Evolutionary conservation across 2,329 filamentous ascomycete genomes (phyloP), one percentile per base, ranked within the genome.

Genomic region (Fusarium sp.): DNA sequence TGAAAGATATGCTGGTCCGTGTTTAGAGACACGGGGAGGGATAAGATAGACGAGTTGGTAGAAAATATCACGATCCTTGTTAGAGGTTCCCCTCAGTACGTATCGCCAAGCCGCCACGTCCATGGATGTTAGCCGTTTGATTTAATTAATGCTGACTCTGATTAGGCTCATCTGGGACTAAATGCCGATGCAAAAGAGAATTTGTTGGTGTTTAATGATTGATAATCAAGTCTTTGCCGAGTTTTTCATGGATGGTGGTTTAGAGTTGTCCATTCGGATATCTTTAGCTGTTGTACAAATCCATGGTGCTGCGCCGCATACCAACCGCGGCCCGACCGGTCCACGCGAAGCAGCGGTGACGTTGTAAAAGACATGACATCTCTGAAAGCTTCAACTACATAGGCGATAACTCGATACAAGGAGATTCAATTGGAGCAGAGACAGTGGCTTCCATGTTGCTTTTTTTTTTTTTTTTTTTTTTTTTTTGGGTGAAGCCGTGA

Each of bases 301-400:
- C 24, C 24, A 27, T 9, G 22, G 4, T 80, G 54, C 79, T 86
- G 72, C 75, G 68, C 22, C 75, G 72, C 18, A 83, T 82, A 11
- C 85, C 85, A 8, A 79, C 80, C 2, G 82, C 82, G 66, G 80
- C 80, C 54, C 77, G 70, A 34, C 78, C 80, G 67, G 38, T 78
- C 35, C 24, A 29, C 76, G 64, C 80, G 79, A 54, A 70, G 76
- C 37, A 79, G 78, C 20, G 47, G 47, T 87, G 83, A 84, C 82
- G 22, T 47, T 76, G 75, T 5, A 75, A 75, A 83, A 10, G 71
- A 81, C 50, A 72, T 85, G 45, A 50, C 2, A n/a, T 50, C 24
- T n/a, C 24, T 11, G 45, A 50, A 18, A 52, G 18, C 24, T 29
- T 52, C 24, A 52, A 47, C 42, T 47, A 2, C 16, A 6, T 31